Evolutionary conservation across 1,284 basidiomycete genomes (phyloP).

Genomic region (Mycosarcoma maydis): DNA sequence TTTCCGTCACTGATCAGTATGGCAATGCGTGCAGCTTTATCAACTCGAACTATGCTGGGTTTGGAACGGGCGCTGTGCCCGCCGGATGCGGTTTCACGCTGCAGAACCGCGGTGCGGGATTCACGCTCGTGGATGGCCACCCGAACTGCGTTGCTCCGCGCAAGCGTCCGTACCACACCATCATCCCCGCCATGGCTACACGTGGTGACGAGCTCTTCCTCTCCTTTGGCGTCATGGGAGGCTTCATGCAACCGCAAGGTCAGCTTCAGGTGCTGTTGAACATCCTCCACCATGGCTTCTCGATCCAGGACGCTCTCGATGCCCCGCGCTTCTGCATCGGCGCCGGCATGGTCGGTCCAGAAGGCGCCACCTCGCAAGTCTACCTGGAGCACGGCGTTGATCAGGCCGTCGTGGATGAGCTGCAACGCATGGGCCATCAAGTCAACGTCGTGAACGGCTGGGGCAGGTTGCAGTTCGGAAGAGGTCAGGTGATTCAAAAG

Average conservation of each 20-base stretch:
- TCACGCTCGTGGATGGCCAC: slow-evolving; percentile 80
- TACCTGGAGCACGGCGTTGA: slow-evolving; percentile 86
- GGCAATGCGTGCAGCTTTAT: slow-evolving; percentile 96
- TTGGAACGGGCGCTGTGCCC: slow-evolving; percentile 78
- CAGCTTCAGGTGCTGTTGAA: slow-evolving; percentile 94
- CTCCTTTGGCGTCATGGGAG: slow-evolving; percentile 87
- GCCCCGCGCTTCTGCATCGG: slow-evolving; percentile 96
- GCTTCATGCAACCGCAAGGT: slow-evolving; percentile 93
- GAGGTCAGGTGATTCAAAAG: slow-evolving; percentile 73
- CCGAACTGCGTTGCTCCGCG: slow-evolving; percentile 75
- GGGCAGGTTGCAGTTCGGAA: slow-evolving; percentile 78
- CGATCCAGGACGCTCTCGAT: slow-evolving; percentile 75
- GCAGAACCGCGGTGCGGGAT: slow-evolving; percentile 90
- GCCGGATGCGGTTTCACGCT: slow-evolving; percentile 93
- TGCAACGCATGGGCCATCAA: slow-evolving; percentile 84
- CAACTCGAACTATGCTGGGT: slow-evolving; percentile 80
- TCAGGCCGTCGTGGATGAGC: slow-evolving; percentile 69
- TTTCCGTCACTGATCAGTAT: slow-evolving; percentile 76
- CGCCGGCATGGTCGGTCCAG: slow-evolving; percentile 78
- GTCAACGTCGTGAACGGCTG: slow-evolving; percentile 75
- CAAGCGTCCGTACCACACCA: slow-evolving; percentile 94
- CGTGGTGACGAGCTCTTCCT: slow-evolving; percentile 84
- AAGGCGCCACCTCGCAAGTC: slow-evolving; percentile 77
- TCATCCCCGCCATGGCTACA: slow-evolving; percentile 90
- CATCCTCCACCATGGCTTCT: slow-evolving; percentile 81